These are phyloP conservation scores for Pleochaeta shiraiana DNA, from an alignment of 2,329 filamentous ascomycete genomes.

Conservation along the genomic window DNA sequence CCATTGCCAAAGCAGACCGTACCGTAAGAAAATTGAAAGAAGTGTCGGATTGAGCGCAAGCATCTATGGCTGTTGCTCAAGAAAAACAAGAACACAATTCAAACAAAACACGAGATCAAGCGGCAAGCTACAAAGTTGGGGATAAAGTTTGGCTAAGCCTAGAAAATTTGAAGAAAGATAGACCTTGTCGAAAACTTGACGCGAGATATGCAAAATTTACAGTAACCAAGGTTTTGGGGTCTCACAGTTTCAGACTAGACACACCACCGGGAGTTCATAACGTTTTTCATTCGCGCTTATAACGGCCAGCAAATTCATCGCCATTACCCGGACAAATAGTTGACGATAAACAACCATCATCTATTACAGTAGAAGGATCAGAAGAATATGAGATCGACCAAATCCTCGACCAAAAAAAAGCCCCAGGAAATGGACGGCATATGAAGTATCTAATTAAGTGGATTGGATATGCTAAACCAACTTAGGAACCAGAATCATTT, in stretches of 20 bases:
- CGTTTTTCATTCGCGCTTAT: too few relatives aligned
- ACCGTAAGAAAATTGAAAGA: too few relatives aligned
- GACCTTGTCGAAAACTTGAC: not conserved
- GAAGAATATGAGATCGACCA: not conserved
- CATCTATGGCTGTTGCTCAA: too few relatives aligned
- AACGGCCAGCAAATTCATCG: not conserved
- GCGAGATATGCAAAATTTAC: not conserved
- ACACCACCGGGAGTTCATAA: too few relatives aligned
- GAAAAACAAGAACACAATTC: not conserved
- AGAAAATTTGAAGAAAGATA: not conserved
- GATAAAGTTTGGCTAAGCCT: not conserved
- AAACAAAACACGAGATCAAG: not conserved
- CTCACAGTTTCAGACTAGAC: not conserved
- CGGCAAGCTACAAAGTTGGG: not conserved
- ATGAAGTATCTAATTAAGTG: not conserved
- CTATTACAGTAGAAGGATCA: not conserved
- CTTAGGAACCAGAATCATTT: not conserved
- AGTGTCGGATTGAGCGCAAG: too few relatives aligned
- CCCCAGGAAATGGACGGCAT: not conserved
- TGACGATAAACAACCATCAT: not conserved
- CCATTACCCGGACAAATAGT: not conserved
- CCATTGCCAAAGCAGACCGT: too few relatives aligned
- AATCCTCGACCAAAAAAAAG: not conserved
- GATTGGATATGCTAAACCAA: not conserved
- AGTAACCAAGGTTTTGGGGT: not conserved